phyloP scores from a whole-genome alignment of 164 flowering plant genomes.

The Vitis labrusca region DNA sequence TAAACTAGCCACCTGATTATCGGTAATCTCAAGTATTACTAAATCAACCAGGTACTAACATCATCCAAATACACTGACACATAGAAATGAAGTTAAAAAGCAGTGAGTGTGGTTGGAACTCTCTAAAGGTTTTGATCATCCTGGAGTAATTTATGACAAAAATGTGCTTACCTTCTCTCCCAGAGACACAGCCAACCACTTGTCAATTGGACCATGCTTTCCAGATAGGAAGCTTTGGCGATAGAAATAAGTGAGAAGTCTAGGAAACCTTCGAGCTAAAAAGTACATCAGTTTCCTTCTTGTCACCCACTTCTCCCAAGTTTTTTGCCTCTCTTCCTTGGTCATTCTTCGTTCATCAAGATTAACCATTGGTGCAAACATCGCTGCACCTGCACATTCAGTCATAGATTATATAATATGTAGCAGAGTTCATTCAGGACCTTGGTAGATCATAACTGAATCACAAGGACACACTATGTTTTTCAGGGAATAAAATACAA shows the following conservation, averaged over 20 bases:
- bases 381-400: conserved; percentile 69
- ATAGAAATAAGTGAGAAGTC: conserved; percentile 61
- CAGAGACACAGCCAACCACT: conserved; percentile 68
- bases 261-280: conserved; percentile 77
- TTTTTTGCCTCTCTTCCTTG: conserved; percentile 66
- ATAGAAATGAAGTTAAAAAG: no score
- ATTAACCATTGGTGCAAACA: conserved; percentile 83
- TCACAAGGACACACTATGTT: background rate
- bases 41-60: no score
- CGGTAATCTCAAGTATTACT: no score
- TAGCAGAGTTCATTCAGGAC: background rate
- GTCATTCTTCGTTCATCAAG: conserved; percentile 89
- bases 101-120: background rate
- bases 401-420: background rate
- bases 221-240: conserved; percentile 78
- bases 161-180: conserved; percentile 51
- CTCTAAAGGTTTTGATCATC: background rate
- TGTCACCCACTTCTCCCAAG: conserved; percentile 76
- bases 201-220: conserved; percentile 64
- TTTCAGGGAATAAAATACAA: background rate
- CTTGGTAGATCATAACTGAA: background rate
- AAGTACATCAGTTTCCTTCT: conserved; percentile 66
- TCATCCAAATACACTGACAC: no score
- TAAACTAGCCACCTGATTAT: no score
- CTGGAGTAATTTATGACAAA: background rate